Evolutionary conservation across 495 filamentous ascomycete genomes (phyloP).

Genomic region (Tuber borchii): DNA sequence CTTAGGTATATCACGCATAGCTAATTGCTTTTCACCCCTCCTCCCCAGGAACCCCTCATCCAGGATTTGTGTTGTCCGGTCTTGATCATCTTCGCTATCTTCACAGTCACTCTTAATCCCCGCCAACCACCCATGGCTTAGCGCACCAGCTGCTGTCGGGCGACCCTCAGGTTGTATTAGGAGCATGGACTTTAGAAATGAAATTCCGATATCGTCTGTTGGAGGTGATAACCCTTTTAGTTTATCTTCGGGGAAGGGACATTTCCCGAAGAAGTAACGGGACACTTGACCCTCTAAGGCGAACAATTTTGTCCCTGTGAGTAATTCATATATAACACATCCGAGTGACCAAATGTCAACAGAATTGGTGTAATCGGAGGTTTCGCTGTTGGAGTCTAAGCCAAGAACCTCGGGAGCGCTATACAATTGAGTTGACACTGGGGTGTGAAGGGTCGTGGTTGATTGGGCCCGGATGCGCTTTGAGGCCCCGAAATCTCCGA

Average conservation of each 20-base stretch:
- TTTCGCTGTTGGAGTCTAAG: background rate
- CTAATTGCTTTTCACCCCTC: too few species aligned
- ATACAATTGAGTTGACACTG: background rate
- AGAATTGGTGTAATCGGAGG: background rate
- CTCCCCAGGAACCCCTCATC: too few species aligned
- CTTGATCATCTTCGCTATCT: background rate
- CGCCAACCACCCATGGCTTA: background rate
- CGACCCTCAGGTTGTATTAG: background rate
- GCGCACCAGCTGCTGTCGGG: too few species aligned
- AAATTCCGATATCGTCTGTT: background rate
- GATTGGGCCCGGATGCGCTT: too few species aligned
- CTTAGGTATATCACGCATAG: too few species aligned
- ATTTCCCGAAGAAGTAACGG: background rate
- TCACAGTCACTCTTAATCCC: background rate
- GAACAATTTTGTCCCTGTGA: background rate
- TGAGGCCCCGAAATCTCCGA: too few species aligned
- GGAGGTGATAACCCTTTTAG: background rate
- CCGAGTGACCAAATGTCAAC: background rate
- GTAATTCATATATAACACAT: background rate
- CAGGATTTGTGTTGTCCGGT: too few species aligned
- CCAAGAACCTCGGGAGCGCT: background rate
- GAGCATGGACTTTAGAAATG: background rate
- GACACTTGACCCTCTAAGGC: background rate
- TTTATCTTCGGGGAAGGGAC: background rate
- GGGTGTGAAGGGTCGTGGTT: background rate